phyloP scores from a whole-genome alignment of 108 stramenopile genomes.

The Skeletonema tropicum region DNA sequence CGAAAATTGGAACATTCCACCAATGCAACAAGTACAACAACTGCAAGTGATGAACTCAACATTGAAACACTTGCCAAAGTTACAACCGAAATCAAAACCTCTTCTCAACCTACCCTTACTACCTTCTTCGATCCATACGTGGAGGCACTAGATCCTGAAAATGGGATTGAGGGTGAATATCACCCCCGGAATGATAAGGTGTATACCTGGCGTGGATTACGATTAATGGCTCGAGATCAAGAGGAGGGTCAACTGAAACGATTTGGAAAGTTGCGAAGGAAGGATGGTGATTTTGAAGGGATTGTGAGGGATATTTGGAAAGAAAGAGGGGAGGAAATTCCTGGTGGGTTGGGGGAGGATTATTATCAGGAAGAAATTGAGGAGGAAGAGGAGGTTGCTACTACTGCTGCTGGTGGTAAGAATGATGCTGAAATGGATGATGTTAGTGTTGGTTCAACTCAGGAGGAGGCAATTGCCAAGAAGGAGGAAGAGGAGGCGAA shows the following conservation, averaged over 20 bases:
- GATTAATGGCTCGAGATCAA: constrained; percentile 66
- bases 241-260: constrained; percentile 19
- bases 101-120: constrained; percentile 44
- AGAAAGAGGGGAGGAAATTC: constrained; percentile 61
- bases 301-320: constrained; percentile 71
- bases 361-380: constrained; percentile 14
- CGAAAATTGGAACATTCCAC: constrained; percentile 6
- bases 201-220: constrained; percentile 78
- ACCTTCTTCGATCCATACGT: constrained; percentile 71
- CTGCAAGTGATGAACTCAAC: background rate
- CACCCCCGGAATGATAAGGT: constrained; percentile 79
- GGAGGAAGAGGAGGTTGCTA: constrained; percentile 1
- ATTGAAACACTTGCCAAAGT: constrained; percentile 32
- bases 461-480: constrained; percentile 18
- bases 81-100: constrained; percentile 31
- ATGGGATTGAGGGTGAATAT: constrained; percentile 85
- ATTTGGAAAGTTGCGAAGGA: constrained; percentile 39
- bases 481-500: constrained; percentile 22
- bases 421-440: constrained; percentile 39
- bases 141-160: constrained; percentile 84
- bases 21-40: background rate
- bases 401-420: background rate
- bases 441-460: constrained; percentile 37
- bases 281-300: constrained; percentile 70
- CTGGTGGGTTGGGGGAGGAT: constrained; percentile 18